A percentile compares a stretch with the other conserved stretches of the same genome.
Conservation (phyloP, 495 filamentous ascomycete genomes). For the Paragyromitra xinjiangensis region DNA sequence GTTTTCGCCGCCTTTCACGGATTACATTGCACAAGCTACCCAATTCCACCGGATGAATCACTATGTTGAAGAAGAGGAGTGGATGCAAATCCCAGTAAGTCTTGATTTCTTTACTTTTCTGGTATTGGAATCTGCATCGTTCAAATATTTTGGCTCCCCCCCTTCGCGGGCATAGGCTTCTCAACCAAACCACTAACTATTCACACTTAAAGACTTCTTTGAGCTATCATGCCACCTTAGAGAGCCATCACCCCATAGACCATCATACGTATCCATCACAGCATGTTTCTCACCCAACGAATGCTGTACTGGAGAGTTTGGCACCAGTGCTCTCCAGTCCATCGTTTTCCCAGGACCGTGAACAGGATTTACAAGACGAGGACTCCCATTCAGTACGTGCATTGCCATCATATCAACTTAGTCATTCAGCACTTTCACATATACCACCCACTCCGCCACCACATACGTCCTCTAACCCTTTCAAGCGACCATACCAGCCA, state of each 20-base stretch:
- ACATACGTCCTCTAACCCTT: slow-evolving; percentile 51
- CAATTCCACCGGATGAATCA: slow-evolving; percentile 52
- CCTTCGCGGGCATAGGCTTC: background rate
- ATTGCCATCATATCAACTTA: slow-evolving; percentile 50
- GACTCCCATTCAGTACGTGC: slow-evolving; percentile 45
- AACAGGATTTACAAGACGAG: slow-evolving; percentile 44
- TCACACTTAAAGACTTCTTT: slow-evolving; percentile 45
- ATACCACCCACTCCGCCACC: slow-evolving; percentile 51
- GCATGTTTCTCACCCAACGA: slow-evolving; percentile 51
- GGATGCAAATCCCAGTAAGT: slow-evolving; percentile 51
- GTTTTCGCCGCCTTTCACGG: slow-evolving; percentile 48
- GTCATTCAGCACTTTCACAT: slow-evolving; percentile 40
- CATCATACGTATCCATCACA: slow-evolving; percentile 53
- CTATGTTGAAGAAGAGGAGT: slow-evolving; percentile 50
- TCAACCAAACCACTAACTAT: slow-evolving; percentile 27
- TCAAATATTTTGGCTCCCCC: background rate
- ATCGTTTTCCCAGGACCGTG: slow-evolving; percentile 56
- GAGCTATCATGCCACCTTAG: slow-evolving; percentile 54
- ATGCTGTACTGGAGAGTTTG: slow-evolving; percentile 31
- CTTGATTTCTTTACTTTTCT: slow-evolving; percentile 19
- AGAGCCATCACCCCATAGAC: slow-evolving; percentile 51
- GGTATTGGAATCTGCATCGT: background rate
- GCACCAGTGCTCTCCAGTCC: slow-evolving; percentile 53
- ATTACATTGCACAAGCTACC: slow-evolving; percentile 47
- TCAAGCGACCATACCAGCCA: slow-evolving; percentile 56